Conservation (phyloP, 2,329 filamentous ascomycete species). For the Clarireedia monteithiana region DNA sequence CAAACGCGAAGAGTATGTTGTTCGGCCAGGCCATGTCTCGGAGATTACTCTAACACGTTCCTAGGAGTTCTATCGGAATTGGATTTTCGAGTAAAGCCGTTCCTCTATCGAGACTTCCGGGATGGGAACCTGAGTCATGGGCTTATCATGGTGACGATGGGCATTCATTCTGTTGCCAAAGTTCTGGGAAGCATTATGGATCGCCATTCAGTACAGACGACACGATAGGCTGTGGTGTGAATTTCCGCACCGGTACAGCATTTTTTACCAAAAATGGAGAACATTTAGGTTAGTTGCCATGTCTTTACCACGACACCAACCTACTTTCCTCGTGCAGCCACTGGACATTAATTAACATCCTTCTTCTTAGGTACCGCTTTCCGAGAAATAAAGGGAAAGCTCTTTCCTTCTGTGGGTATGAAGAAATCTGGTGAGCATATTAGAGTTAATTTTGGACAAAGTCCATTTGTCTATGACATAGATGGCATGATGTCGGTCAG, state of each 20-base stretch:
- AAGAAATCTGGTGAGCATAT: constrained; percentile 57
- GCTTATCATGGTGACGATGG: constrained; percentile 65
- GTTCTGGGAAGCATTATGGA: constrained; percentile 49
- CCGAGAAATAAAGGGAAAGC: constrained; percentile 51
- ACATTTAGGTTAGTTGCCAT: constrained; percentile 39
- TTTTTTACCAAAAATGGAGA: constrained; percentile 63
- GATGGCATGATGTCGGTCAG: constrained; percentile 73
- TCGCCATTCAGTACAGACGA: constrained; percentile 49
- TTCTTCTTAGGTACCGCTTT: constrained; percentile 56
- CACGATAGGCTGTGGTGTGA: constrained; percentile 57
- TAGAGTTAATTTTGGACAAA: constrained; percentile 59
- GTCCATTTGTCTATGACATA: constrained; percentile 85
- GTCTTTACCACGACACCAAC: constrained; percentile 8
- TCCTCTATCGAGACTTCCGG: constrained; percentile 48
- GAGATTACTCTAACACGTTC: constrained; percentile 12
- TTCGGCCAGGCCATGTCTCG: neutral
- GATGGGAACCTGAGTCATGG: constrained; percentile 62
- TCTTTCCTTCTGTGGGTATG: constrained; percentile 62
- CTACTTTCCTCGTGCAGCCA: neutral
- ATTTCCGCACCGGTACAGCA: constrained; percentile 55
- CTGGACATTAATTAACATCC: neutral
- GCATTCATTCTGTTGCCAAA: constrained; percentile 49
- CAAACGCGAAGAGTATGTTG: constrained; percentile 56
- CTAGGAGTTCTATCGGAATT: constrained; percentile 52
- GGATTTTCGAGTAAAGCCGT: constrained; percentile 52